Base-by-base conservation (phyloP, 1,284 basidiomycete genomes). In the Ganoderma sinense region DNA sequence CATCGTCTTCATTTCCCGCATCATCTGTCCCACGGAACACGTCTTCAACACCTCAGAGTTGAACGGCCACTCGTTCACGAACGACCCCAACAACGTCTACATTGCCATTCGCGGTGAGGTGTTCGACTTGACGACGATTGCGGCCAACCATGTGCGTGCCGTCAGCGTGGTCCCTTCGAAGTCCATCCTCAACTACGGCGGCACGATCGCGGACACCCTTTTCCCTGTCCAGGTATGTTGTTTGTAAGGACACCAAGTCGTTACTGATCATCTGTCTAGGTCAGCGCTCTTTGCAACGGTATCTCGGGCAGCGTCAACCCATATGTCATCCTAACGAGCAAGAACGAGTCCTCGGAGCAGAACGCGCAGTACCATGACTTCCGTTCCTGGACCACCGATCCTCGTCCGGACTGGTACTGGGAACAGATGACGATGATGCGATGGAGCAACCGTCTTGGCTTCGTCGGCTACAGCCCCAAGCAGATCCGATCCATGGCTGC, bases 391-490 rank as follows among this genome's bases (percentile, higher is more conserved):
- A 94, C 92, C 36, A 93, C 92, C 71, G 97, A 99, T 78, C 92
- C 93, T 0, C 91, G 97, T 29, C 96, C 97, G 0, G 97, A 99
- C 80, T 99, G 97, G 98, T 99, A 99, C 82, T 96, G 94, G 75
- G 94, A 99, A 84, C 88, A 86, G 73, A 97, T 97, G 96, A 91
- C 93, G 7, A 83, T 88, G 76, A 92, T 99, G 90, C 93, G 97
- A 6, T 97, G 93, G 85, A 93, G 90, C 69, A 92, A 91, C 76
- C 92, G 97, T 64, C 88, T 92, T 61, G 97, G 97, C 0, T 99
- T 97, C 81, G 82, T 98, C 74, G 98, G 97, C 0, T 95, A 91
- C 79, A 96, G 95, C 0, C 89, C 90, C 29, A 91, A 91, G 76
- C 91, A 94, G 71, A 88, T 99, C 77, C 87, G 84, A 75, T 90